Conservation (phyloP, 345 rosid genomes). For the Gossypium longicalyx region DNA sequence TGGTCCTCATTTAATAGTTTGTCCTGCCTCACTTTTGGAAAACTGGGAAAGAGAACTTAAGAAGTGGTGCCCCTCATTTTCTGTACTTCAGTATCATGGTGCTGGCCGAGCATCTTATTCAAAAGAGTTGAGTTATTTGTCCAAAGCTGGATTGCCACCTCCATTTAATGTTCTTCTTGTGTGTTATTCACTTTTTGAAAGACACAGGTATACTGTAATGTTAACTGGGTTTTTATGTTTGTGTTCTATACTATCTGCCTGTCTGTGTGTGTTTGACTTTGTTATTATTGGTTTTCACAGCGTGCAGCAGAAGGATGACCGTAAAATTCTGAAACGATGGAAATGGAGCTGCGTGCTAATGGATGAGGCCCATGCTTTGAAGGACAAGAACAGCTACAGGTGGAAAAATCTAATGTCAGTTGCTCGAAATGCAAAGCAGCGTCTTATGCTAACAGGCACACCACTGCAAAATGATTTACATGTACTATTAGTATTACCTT, state of each 20-base stretch:
- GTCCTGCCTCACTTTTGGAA: conserved; percentile 96
- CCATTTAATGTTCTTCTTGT: conserved; percentile 92
- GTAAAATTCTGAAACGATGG: conserved; percentile 83
- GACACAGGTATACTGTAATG: conserved; percentile 65
- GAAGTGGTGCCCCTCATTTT: conserved; percentile 97
- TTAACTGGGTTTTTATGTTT: conserved; percentile 18
- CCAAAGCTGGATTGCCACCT: conserved; percentile 79
- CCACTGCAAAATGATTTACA: conserved; percentile 98
- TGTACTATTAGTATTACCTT: conserved; percentile 32
- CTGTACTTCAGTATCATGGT: conserved; percentile 86
- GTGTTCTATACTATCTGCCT: neutral
- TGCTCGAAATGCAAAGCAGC: conserved; percentile 90
- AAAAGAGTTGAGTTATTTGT: conserved; percentile 66
- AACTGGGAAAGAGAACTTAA: conserved; percentile 98
- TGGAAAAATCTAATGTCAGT: conserved; percentile 95
- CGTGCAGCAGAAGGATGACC: conserved; percentile 94
- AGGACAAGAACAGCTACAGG: conserved; percentile 94
- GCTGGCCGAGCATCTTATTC: conserved; percentile 73
- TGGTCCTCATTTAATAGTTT: conserved; percentile 94
- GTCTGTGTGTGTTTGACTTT: conserved; percentile 9
- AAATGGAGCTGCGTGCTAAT: conserved; percentile 96
- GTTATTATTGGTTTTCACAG: conserved; percentile 41
- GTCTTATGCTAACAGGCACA: conserved; percentile 96
- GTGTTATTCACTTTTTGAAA: conserved; percentile 92
- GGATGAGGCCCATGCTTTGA: conserved; percentile 99